Conservation (phyloP, 2,329 filamentous ascomycete genomes). For the Ophiosphaerella korrae region DNA sequence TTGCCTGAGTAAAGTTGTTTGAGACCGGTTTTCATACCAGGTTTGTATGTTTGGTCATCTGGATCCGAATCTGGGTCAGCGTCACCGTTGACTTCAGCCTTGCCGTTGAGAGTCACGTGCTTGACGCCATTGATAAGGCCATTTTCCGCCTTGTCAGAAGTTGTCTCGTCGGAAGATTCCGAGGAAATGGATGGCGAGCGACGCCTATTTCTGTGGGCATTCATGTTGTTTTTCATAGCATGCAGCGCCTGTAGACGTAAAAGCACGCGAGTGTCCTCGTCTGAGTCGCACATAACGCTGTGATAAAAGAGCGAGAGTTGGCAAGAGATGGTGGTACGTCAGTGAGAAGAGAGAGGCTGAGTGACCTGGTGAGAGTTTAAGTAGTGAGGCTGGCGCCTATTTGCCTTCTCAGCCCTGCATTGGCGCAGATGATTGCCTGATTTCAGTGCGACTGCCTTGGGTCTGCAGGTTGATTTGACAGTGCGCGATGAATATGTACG, state of each 20-base stretch:
- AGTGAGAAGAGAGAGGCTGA: no score
- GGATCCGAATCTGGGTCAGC: slow-evolving; percentile 4
- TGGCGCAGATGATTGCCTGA: background rate
- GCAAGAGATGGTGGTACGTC: no score
- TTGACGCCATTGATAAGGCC: slow-evolving; percentile 4
- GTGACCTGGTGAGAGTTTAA: background rate
- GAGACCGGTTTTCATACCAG: slow-evolving; percentile 49
- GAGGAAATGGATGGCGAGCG: background rate
- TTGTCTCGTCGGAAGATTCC: background rate
- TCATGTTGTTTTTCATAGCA: background rate
- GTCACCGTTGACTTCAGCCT: slow-evolving; percentile 8
- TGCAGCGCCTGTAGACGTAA: background rate
- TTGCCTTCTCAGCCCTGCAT: background rate
- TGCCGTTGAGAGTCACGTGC: slow-evolving; percentile 3
- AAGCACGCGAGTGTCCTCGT: background rate
- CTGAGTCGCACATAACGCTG: background rate
- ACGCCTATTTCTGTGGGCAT: background rate
- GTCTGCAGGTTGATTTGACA: no score
- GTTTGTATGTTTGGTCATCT: slow-evolving; percentile 17
- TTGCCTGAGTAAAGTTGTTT: slow-evolving; percentile 58
- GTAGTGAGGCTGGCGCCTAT: background rate
- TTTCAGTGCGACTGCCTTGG: background rate
- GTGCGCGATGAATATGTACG: background rate
- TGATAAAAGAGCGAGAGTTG: no score
- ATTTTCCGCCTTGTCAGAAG: background rate